Evolutionary conservation across 257 asterid genomes (phyloP).

Genomic region (Thymus quinquecostatus): DNA sequence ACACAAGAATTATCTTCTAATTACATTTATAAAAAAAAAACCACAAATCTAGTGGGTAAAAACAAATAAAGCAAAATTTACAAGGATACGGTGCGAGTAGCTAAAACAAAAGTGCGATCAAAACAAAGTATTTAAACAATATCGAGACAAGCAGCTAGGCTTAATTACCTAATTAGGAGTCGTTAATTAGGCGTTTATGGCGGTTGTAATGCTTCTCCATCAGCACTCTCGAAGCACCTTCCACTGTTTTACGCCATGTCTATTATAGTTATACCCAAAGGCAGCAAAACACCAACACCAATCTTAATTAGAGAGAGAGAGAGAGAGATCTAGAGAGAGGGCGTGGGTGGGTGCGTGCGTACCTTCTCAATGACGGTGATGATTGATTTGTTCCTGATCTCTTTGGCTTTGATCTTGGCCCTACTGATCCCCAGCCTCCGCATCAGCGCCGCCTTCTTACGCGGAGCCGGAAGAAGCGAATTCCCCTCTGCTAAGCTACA

Average conservation of each 20-base stretch:
- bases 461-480: constrained; percentile 57
- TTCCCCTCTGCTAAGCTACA: constrained; percentile 49
- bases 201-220: constrained; percentile 83
- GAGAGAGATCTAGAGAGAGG: neutral
- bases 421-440: constrained; percentile 58
- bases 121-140: too few species aligned
- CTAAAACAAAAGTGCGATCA: neutral
- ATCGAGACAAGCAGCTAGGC: too few species aligned
- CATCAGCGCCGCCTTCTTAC: constrained; percentile 42
- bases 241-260: constrained; percentile 85
- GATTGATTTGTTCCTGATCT: constrained; percentile 61
- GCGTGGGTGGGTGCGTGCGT: neutral
- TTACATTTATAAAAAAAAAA: too few species aligned
- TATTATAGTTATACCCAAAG: constrained; percentile 13
- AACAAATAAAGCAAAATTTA: too few species aligned
- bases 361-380: constrained; percentile 69
- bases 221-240: constrained; percentile 80
- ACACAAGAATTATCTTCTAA: too few species aligned
- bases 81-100: neutral
- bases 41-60: too few species aligned
- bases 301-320: neutral
- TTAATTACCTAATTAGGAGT: constrained; percentile 38
- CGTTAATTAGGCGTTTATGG: constrained; percentile 71
- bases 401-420: constrained; percentile 55
- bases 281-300: too few species aligned